Evolutionary conservation across 202 grass and related monocot genomes (phyloP), one percentile per base, ranked within the genome.

Genomic region (Musa balbisiana): DNA sequence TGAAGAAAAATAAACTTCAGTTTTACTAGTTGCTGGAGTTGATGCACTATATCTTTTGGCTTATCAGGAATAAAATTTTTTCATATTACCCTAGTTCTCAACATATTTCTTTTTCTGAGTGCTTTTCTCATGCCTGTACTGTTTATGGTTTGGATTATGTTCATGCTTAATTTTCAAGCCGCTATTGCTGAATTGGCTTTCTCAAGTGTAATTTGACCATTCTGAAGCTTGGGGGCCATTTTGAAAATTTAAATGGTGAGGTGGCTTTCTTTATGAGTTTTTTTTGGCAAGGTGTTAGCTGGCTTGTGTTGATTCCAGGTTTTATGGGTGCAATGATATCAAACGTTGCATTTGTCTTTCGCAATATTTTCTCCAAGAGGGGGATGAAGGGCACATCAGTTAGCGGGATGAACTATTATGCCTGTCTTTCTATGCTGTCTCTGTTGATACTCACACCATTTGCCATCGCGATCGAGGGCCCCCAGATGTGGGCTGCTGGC

Each of bases 321-420:
- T 76, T 76, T 51, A 76, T 76, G 73, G 73, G 73, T 60, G 73
- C 73, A 0, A 76, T 76, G 73, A 76, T 76, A 63, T 76, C 73
- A 2, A 76, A 76, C 33, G 11, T 76, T 22, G 73, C 73, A 51
- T 76, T 76, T 51, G 73, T 76, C 55, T 76, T 76, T 58, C 73
- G 73, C 6, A 76, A 76, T 50, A 76, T 76, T 27, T 76, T 76
- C 29, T 76, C 74, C 0, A 76, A 76, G 33, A 76, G 59, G 27
- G 74, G 74, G 19, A 76, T 76, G 74, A 76, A 76, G 59, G 74
- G 74, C 19, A 52, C 17, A 15, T 76, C 74, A 21, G 74, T 76
- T 64, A 76, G 74, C 11, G 74, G 74, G 43, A 76, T 76, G 74
- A 76, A 76, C 74, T 76, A 76, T 63, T 76, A 76, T 64, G 74